Evolutionary conservation across 2,329 filamentous ascomycete species (phyloP), one percentile per base, ranked within the genome.

Genomic region (Fusarium mangiferae): DNA sequence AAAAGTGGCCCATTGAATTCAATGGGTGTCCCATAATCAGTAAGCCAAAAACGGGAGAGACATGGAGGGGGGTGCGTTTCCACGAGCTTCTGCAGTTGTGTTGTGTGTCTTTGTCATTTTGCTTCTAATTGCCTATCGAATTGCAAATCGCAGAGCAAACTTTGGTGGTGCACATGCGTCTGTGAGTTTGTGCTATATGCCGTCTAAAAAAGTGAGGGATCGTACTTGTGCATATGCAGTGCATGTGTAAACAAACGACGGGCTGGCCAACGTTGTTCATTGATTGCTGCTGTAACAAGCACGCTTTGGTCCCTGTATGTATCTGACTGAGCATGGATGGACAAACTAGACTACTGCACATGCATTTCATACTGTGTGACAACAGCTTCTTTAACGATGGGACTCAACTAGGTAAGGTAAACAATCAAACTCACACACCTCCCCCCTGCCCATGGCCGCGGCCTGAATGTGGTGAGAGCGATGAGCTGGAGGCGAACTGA

Each of bases 401-500:
- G 30, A 39, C 62, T 65, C 42, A 48, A 45, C 55, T 55, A 66
- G 52, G 72, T 20, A 57, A 66, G 59, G 72, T 74, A 67, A 68
- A 68, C 60, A 49, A 42, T 30, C 52, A 63, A 57, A 56, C 49
- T 45, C 46, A 22, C 70, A 70, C 55, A 41, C 65, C 59, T 70
- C 58, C 60, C 71, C 72, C 72, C 46, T 70, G 66, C 39, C 46
- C 45, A 66, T 55, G 59, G 64, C 55, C 48, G 49, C 56, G 71
- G 71, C 44, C 62, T 66, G 61, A 35, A 73, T 71, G 71, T 74
- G 71, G 67, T 74, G 65, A 66, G 72, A 66, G 61, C 41, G 42
- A 56, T 56, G 62, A 74, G 72, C 71, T 71, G 68, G 77, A 78
- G 77, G 77, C 77, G 76, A 78, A 77, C 75, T 63, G 72, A 69